Conservation (phyloP, 331 rosid species). For the Erythrophleum ivorense region DNA sequence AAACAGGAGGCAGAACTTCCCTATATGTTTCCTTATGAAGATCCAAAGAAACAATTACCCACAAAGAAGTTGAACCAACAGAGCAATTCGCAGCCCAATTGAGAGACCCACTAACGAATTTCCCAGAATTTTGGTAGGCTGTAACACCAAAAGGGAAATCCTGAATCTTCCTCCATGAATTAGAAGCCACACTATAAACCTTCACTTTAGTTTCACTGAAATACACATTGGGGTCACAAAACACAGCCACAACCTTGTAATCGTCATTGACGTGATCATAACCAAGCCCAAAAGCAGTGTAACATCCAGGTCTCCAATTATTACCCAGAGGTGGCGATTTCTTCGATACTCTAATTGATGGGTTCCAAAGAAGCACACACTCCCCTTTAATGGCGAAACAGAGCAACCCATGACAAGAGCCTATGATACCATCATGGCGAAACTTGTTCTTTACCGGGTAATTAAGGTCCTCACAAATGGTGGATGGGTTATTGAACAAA, state of each 20-base stretch:
- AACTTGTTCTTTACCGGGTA: conserved; percentile 33
- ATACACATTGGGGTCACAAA: conserved; percentile 3
- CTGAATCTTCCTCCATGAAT: conserved; percentile 36
- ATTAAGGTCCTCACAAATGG: conserved; percentile 12
- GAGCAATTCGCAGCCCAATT: conserved; percentile 22
- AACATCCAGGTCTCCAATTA: conserved; percentile 31
- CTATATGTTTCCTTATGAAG: conserved; percentile 17
- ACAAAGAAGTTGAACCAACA: conserved; percentile 8
- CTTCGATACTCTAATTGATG: conserved; percentile 12
- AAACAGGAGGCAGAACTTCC: conserved; percentile 23
- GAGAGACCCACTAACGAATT: conserved; percentile 26
- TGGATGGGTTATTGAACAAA: not conserved
- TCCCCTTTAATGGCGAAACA: conserved; percentile 25
- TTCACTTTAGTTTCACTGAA: conserved; percentile 17
- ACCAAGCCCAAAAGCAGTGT: conserved; percentile 32
- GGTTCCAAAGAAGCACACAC: conserved; percentile 24
- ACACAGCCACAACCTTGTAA: conserved; percentile 33
- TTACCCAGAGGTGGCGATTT: conserved; percentile 14
- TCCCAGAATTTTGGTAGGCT: conserved; percentile 17
- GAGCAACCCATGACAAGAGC: conserved; percentile 20
- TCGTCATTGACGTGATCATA: not conserved
- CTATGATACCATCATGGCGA: conserved; percentile 28
- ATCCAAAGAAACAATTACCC: conserved; percentile 31
- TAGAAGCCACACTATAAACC: conserved; percentile 10
- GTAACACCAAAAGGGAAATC: conserved; percentile 27